Evolutionary conservation across 2,329 filamentous ascomycete species (phyloP).

Genomic region (Monosporascus sp.): DNA sequence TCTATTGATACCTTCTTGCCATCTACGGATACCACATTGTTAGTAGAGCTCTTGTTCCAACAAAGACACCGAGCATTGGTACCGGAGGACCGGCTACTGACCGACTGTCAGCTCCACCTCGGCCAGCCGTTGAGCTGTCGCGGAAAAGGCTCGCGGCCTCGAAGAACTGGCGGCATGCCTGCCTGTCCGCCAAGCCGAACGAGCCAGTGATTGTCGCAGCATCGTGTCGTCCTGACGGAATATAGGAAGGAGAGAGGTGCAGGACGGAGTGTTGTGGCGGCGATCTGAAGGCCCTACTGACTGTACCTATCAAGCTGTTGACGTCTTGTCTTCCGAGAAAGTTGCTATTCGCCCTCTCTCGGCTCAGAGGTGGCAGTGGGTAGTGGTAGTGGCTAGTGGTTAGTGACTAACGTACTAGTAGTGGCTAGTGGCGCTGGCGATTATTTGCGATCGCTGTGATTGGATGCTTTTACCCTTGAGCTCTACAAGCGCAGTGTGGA

Average conservation of each 20-base stretch:
- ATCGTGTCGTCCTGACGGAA: constrained; percentile 58
- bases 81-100: constrained; percentile 37
- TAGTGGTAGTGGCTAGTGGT: background rate
- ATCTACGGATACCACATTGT: constrained; percentile 50
- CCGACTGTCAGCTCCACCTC: constrained; percentile 97
- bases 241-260: constrained; percentile 25
- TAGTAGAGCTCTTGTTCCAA: constrained; percentile 22
- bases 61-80: background rate
- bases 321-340: constrained; percentile 14
- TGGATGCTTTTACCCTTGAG: background rate
- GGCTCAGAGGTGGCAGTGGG: too few species aligned
- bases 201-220: constrained; percentile 63
- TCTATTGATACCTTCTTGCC: constrained; percentile 98
- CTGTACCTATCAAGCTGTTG: constrained; percentile 18
- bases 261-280: constrained; percentile 14
- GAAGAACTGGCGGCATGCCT: constrained; percentile 55
- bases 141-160: constrained; percentile 77
- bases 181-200: constrained; percentile 62
- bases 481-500: background rate
- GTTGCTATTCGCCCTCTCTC: constrained; percentile 1
- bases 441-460: background rate
- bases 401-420: too few species aligned
- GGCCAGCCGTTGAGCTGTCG: constrained; percentile 70
- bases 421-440: background rate
- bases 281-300: constrained; percentile 19